Evolutionary conservation across 805 yeast genomes (phyloP), one percentile per base, ranked within the genome.

Genomic region (Blastobotrys peoriensis): DNA sequence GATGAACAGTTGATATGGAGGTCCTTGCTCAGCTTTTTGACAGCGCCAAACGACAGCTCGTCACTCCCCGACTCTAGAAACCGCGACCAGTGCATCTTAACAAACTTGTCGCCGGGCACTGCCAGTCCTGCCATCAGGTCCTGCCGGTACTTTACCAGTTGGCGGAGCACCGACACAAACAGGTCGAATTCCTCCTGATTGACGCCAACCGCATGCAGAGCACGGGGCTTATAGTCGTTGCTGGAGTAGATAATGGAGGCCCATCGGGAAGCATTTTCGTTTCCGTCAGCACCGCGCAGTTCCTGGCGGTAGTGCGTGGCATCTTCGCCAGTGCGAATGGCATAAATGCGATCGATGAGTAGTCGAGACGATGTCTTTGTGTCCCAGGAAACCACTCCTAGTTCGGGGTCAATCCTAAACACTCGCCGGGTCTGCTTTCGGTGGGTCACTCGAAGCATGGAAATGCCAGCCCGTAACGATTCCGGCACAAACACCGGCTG

Each of bases 231-330:
- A 44, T 74, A 78, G 4, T 75, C 69, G 4, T 73, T 70, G 50
- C 77, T 74, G 45, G 71, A 75, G 58, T 86, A 91, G 9, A 87
- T 77, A 25, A 91, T 75, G 0, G 95, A 81, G 0, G 86, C 72
- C 98, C 98, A 91, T 5, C 76, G 63, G 9, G 70, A 67, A 36
- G 79, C 78, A 43, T 73, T 75, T 41, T 82, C 87, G 28, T 77
- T 67, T 25, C 10, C 8, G 8, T 8, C 8, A 1, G 88, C 75
- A 1, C 87, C 74, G 30, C 83, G 80, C 53, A 86, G 76, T 61
- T 88, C 95, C 58, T 89, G 96, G 48, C 96, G 67, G 59, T 88
- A 91, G 53, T 86, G 86, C 28, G 75, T 73, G 1, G 96, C 96
- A 55, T 83, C 86, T 17, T 73, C 74, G 2, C 81, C 86, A 2